Evolutionary conservation across 2,329 filamentous ascomycete genomes (phyloP).

Genomic region (Curvularia sp.): DNA sequence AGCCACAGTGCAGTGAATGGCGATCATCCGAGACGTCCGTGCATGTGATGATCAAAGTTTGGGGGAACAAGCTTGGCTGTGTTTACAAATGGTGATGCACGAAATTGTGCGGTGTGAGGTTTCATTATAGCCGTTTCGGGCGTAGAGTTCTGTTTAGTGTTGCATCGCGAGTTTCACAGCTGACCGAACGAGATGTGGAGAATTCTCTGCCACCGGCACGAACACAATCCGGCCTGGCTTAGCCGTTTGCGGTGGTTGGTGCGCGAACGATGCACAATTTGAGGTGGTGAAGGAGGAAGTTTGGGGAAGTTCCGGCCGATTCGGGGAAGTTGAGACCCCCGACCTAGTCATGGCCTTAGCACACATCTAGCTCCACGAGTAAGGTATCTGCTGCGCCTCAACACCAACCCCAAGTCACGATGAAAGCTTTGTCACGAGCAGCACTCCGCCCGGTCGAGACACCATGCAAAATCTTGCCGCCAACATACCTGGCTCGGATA

Average conservation of each 20-base stretch:
- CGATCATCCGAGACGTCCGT: constrained; percentile 10
- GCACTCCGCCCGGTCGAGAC: not conserved
- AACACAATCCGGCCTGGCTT: constrained; percentile 29
- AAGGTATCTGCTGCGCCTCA: not conserved
- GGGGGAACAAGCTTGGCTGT: constrained; percentile 14
- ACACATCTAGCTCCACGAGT: not conserved
- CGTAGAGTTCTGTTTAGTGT: constrained; percentile 35
- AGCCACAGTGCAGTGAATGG: constrained; percentile 3
- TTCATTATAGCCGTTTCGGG: constrained; percentile 31
- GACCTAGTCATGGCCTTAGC: constrained; percentile 16
- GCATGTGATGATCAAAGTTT: constrained; percentile 9
- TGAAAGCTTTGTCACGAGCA: not conserved
- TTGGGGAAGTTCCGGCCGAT: constrained; percentile 7
- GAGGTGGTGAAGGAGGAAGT: constrained; percentile 6
- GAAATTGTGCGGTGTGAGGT: constrained; percentile 25
- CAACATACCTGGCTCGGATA: not conserved
- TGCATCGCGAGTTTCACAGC: constrained; percentile 43
- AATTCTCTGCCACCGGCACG: constrained; percentile 29
- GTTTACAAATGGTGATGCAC: constrained; percentile 27
- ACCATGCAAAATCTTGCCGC: not conserved
- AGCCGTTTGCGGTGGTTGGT: constrained; percentile 16
- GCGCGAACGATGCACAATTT: constrained; percentile 10
- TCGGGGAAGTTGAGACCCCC: constrained; percentile 1
- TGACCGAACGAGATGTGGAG: constrained; percentile 26
- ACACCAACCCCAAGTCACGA: not conserved